phyloP scores from a whole-genome alignment of 176 grass and related monocot species.

The Triticum monococcum region DNA sequence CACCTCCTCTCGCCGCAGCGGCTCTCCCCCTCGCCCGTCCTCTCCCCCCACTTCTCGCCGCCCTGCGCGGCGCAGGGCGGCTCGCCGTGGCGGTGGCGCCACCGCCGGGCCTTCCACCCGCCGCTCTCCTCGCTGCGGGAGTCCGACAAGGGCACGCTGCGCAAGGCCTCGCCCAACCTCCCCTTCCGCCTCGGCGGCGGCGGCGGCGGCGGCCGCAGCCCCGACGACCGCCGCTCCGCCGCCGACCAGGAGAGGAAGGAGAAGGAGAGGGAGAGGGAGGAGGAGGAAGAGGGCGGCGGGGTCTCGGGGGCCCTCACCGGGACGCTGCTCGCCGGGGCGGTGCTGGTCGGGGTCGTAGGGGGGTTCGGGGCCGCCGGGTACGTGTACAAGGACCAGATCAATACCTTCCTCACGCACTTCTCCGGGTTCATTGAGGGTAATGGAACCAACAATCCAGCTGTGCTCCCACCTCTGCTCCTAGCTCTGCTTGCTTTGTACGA shows the following conservation, averaged over 20 bases:
- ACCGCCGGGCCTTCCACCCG: constrained; percentile 37
- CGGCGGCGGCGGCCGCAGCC: constrained; percentile 10
- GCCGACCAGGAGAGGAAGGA: constrained; percentile 12
- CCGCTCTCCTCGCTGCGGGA: constrained; percentile 74
- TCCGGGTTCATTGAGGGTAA: constrained; percentile 90
- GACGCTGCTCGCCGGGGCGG: constrained; percentile 74
- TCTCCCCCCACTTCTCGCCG: constrained; percentile 49
- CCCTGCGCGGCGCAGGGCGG: constrained; percentile 25
- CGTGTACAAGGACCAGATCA: constrained; percentile 93
- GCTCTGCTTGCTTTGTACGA: not conserved
- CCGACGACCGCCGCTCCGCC: constrained; percentile 33
- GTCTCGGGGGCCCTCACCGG: constrained; percentile 54
- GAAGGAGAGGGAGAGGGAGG: not conserved
- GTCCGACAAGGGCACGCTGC: constrained; percentile 68
- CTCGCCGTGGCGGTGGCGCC: constrained; percentile 35
- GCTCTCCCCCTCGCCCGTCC: constrained; percentile 29
- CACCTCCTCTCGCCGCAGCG: constrained; percentile 50
- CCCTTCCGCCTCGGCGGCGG: constrained; percentile 62
- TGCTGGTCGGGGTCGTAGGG: constrained; percentile 79
- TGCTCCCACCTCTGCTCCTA: constrained; percentile 13
- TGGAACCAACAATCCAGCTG: not conserved
- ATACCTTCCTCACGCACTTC: constrained; percentile 89
- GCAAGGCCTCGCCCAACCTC: constrained; percentile 73
- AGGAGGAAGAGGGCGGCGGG: constrained; percentile 9
- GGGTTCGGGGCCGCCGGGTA: constrained; percentile 90